Evolutionary conservation across 129 eudicot genomes (phyloP).

Genomic region (Mikania micrantha): DNA sequence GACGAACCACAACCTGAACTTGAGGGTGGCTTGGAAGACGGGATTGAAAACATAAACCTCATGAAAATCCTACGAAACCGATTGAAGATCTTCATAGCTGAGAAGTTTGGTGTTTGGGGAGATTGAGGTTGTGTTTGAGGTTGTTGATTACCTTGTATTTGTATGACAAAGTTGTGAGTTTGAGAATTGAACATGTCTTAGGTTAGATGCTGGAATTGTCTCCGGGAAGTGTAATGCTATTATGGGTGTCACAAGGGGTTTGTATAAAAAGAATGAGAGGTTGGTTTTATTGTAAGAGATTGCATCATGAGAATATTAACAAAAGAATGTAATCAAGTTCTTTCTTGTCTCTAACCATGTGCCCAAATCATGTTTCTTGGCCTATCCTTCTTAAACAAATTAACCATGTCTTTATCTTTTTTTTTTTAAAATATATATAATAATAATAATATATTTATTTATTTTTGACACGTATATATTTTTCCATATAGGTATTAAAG

Average conservation of each 20-base stretch:
- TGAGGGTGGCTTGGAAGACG: slow-evolving; percentile 16
- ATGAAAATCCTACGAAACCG: slow-evolving; percentile 52
- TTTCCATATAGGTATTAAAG: background rate
- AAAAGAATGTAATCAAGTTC: slow-evolving; percentile 31
- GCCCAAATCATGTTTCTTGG: slow-evolving; percentile 51
- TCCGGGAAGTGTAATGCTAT: slow-evolving; percentile 52
- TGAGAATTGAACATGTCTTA: slow-evolving; percentile 28
- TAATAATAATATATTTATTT: background rate
- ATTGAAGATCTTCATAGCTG: slow-evolving; percentile 58
- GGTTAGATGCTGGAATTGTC: slow-evolving; percentile 30
- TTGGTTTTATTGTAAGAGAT: slow-evolving; percentile 25
- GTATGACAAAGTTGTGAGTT: slow-evolving; percentile 30
- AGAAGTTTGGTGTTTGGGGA: slow-evolving; percentile 25
- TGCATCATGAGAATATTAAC: slow-evolving; percentile 27
- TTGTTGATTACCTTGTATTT: slow-evolving; percentile 20
- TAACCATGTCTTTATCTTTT: slow-evolving; percentile 13
- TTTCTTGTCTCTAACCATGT: slow-evolving; percentile 59
- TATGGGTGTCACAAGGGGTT: slow-evolving; percentile 38
- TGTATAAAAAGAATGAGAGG: slow-evolving; percentile 33
- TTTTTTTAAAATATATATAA: background rate
- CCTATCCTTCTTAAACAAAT: slow-evolving; percentile 26
- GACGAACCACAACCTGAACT: slow-evolving; percentile 17
- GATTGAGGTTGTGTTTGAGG: background rate
- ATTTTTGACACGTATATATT: too few species aligned
- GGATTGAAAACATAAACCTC: slow-evolving; percentile 41